Conservation (phyloP, 2,329 filamentous ascomycete species). For the Pseudogymnoascus sp. region DNA sequence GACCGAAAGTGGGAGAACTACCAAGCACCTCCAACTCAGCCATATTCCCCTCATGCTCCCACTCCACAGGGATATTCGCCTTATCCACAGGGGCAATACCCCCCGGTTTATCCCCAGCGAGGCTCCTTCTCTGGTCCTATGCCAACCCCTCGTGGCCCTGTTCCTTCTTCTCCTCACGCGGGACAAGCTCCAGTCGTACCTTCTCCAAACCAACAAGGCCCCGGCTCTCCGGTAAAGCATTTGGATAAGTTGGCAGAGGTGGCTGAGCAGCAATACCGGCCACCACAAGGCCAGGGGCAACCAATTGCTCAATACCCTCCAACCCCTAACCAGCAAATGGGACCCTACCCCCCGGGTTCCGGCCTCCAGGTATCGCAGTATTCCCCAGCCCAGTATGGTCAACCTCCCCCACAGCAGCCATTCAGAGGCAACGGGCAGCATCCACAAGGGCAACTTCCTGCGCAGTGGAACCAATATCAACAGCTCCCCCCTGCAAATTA, state of each 20-base stretch:
- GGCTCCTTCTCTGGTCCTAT: conserved; percentile 24
- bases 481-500: conserved; percentile 17
- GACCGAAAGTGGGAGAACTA: conserved; percentile 25
- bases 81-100: conserved; percentile 13
- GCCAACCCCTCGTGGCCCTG: conserved; percentile 23
- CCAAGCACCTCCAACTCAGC: conserved; percentile 16
- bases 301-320: conserved; percentile 16
- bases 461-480: conserved; percentile 15
- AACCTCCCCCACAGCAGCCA: conserved; percentile 6
- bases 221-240: conserved; percentile 22
- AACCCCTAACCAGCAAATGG: neutral
- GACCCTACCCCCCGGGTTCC: neutral
- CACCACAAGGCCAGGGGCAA: conserved; percentile 23
- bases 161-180: conserved; percentile 28
- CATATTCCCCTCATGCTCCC: conserved; percentile 14
- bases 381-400: neutral
- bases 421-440: conserved; percentile 10
- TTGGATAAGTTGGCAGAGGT: conserved; percentile 27
- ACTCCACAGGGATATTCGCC: conserved; percentile 13
- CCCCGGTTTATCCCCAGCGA: conserved; percentile 9
- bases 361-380: neutral
- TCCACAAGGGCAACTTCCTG: conserved; percentile 13
- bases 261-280: conserved; percentile 26
- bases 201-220: conserved; percentile 20
- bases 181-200: conserved; percentile 21